Evolutionary conservation across 768 basidiomycete genomes (phyloP).

Genomic region (Cystofilobasidium macerans): DNA sequence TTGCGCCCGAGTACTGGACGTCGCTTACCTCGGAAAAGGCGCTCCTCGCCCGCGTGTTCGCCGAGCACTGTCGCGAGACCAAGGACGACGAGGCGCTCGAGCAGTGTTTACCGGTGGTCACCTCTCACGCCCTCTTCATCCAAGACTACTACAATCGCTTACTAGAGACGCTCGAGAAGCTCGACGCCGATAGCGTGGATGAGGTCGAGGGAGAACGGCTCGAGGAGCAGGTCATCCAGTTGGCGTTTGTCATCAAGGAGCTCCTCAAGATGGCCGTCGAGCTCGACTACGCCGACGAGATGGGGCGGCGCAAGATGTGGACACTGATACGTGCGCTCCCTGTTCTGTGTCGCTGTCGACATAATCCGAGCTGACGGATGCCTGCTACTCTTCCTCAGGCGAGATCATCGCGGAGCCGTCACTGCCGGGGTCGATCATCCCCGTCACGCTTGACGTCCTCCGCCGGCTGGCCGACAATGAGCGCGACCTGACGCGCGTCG

Average conservation of each 20-base stretch:
- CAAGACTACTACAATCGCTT: constrained; percentile 60
- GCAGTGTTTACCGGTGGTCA: constrained; percentile 67
- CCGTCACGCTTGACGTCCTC: constrained; percentile 71
- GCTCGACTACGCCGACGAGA: constrained; percentile 84
- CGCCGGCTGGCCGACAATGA: constrained; percentile 60
- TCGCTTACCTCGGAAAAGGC: constrained; percentile 60
- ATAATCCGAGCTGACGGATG: not conserved
- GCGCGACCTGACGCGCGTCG: constrained; percentile 71
- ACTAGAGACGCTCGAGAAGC: constrained; percentile 38
- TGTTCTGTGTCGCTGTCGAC: not conserved
- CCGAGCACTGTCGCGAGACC: constrained; percentile 56
- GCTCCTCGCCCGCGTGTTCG: constrained; percentile 71
- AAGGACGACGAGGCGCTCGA: constrained; percentile 57
- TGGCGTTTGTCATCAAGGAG: constrained; percentile 65
- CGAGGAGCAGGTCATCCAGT: constrained; percentile 42
- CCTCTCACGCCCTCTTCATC: constrained; percentile 62
- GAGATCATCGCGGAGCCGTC: constrained; percentile 65
- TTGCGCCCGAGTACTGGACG: constrained; percentile 52
- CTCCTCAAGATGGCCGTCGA: constrained; percentile 66
- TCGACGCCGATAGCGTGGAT: constrained; percentile 33
- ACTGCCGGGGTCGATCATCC: constrained; percentile 59
- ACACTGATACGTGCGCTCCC: constrained; percentile 60
- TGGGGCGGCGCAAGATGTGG: constrained; percentile 78
- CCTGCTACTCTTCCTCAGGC: constrained; percentile 41
- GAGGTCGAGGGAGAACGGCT: constrained; percentile 40